Base-by-base conservation (phyloP, 2,329 filamentous ascomycete species). In the Colletotrichum sp. region DNA sequence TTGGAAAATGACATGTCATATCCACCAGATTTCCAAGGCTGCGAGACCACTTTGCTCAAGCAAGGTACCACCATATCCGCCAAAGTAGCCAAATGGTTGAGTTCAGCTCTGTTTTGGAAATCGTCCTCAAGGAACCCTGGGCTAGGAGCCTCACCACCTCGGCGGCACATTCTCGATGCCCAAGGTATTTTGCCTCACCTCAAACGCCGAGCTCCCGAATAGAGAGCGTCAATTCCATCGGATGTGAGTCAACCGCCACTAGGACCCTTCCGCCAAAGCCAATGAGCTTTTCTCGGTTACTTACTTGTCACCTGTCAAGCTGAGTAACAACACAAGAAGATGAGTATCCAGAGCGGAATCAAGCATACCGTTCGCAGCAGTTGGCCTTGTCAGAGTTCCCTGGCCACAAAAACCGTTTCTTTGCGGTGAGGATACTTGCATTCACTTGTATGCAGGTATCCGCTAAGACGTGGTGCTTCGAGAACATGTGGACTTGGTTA, bases 391-490 rank as follows among this genome's bases (percentile, higher is more conserved):
- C 44, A 39, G 30, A 22, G 16, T 22, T 39, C 39, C 15, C 13
- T 49, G 16, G 27, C 19, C 36, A 29, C 4, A 22, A 61, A 5
- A 9, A 61, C 16, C 13, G 32, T 49, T 61, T 49, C 66, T 68
- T 69, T 76, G 70, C 73, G 71, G 65, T 73, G 59, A 73, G 70
- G 70, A 36, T 64, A 62, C 64, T n/a, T 68, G 57, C 70, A 61
- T 76, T 32, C 12, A 27, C n/a, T 25, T 22, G 3, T 36, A 25
- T 73, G 70, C 27, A 65, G 44, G n/a, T 36, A 61, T n/a, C 70
- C 70, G 34, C 22, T 16, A 57, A 36, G 70, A 76, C 49, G n/a
- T 57, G 44, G 34, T 49, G 32, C 16, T 22, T 36, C 27, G 25
- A 49, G 49, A n/a, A 5, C 25, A 22, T 19, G 59, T n/a, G 27